These are phyloP conservation scores for Fusarium subtropicale DNA, from an alignment of 2,329 filamentous ascomycete species.

Conservation along the genomic window DNA sequence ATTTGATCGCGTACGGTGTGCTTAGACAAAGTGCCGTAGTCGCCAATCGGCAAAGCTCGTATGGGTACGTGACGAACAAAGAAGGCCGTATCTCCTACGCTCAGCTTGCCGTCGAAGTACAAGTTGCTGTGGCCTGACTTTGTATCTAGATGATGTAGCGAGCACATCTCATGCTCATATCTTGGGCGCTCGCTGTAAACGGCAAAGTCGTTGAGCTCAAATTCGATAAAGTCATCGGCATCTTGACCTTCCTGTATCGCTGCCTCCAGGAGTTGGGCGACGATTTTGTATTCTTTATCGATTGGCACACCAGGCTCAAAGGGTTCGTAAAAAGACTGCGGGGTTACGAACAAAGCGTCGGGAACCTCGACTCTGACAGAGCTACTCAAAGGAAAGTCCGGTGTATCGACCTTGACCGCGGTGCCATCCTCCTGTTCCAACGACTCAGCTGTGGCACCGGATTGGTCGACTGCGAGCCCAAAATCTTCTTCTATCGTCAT, in stretches of 20 bases:
- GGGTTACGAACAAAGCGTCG: conserved; percentile 44
- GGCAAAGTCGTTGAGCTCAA: conserved; percentile 68
- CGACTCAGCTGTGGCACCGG: conserved; percentile 8
- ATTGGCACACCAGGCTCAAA: conserved; percentile 47
- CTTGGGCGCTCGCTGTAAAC: conserved; percentile 61
- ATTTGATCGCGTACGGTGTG: conserved; percentile 64
- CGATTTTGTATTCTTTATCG: conserved; percentile 41
- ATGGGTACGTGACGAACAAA: conserved; percentile 71
- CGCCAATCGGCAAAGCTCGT: conserved; percentile 70
- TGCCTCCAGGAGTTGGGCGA: conserved; percentile 15
- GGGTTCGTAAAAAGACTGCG: conserved; percentile 49
- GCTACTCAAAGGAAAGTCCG: not conserved
- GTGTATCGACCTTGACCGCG: not conserved
- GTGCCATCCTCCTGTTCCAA: conserved; percentile 7
- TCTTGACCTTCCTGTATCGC: conserved; percentile 27
- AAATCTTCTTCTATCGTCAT: not conserved
- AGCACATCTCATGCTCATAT: conserved; percentile 63
- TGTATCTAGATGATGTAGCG: conserved; percentile 64
- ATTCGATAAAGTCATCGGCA: conserved; percentile 56
- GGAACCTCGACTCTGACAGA: conserved; percentile 47
- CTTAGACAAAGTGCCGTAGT: conserved; percentile 65
- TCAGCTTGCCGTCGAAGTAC: conserved; percentile 71
- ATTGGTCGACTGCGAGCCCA: not conserved
- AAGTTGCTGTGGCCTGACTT: conserved; percentile 52
- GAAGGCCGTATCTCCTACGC: conserved; percentile 53